Base-by-base conservation (phyloP, 2,329 filamentous ascomycete species). In the Calonectria ilicicola region DNA sequence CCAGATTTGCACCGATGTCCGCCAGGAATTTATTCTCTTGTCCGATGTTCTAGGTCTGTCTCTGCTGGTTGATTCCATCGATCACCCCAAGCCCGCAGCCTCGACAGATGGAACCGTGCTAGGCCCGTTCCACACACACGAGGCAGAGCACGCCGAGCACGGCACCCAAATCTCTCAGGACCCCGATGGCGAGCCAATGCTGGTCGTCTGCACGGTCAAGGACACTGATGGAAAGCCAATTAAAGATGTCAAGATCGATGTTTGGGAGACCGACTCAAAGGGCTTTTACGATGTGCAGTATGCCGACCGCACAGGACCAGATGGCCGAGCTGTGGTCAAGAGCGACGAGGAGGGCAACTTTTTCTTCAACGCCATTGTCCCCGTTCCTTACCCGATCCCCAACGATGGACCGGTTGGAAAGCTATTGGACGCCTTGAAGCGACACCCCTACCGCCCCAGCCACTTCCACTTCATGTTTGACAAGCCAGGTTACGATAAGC, bases 381-480 rank as follows among this genome's bases (percentile, higher is more conserved):
- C 95, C 0, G 95, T 97, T 72, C 92, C 93, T 69, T 98, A 98
- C 83, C 93, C 94, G 0, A 96, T 97, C 79, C 94, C 95, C 2
- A 89, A 94, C 79, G 94, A 98, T 83, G 94, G 94, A 8, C 95
- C 95, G 0, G 95, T 98, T 1, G 95, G 94, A 0, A 90, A 91
- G 83, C 82, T 97, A 77, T 83, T 97, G 79, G 85, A 86, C 80
- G 82, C 85, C 80, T 81, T 97, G 78, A 88, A 89, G 29, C 86
- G 95, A 26, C 94, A 97, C 84, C 91, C 91, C 70, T 96, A 91
- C 86, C 86, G 94, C 65, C 94, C 94, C 2, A 91, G 92, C 29
- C 94, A 97, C 83, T 90, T 96, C 87, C 94, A 97, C 83, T 97
- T 97, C 80, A 97, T 97, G 94, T 96, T 98, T 85, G 91, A 92